Evolutionary conservation across 2,329 filamentous ascomycete genomes (phyloP).

Genomic region (Aspergillus sp.): DNA sequence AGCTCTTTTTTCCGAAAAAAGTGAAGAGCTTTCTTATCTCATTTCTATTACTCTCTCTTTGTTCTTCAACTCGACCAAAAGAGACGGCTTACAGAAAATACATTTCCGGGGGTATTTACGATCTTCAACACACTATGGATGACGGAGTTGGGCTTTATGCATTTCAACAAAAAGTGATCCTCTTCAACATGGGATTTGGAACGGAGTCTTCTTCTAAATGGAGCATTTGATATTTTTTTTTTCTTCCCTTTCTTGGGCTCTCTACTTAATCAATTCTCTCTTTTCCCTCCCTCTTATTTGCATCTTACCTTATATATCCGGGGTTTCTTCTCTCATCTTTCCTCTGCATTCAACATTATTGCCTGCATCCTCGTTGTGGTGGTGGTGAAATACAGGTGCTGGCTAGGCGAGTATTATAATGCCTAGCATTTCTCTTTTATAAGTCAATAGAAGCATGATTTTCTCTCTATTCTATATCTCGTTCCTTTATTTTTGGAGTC

Average conservation of each 20-base stretch:
- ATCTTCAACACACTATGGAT: conserved; percentile 29
- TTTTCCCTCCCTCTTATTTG: not conserved
- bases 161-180: conserved; percentile 22
- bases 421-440: not conserved
- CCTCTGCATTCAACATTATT: not conserved
- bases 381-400: not conserved
- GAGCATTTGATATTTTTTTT: conserved; percentile 16
- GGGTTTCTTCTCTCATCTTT: not conserved
- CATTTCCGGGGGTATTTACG: conserved; percentile 12
- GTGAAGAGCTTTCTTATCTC: conserved; percentile 1
- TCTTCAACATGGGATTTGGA: conserved; percentile 33
- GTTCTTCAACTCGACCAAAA: conserved; percentile 1
- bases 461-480: not conserved
- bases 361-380: not conserved
- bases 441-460: not conserved
- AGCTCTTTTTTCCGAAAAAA: conserved; percentile 5
- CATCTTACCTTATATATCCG: not conserved
- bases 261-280: not conserved
- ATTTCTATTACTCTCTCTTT: conserved; percentile 10
- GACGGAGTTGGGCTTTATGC: conserved; percentile 27
- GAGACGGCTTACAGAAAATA: conserved; percentile 5
- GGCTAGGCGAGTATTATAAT: not conserved
- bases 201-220: conserved; percentile 21
- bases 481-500: not conserved
- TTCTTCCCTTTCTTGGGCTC: not conserved